These are phyloP conservation scores for Plectranthus barbatus DNA, from an alignment of 257 asterid species.

Conservation along the genomic window DNA sequence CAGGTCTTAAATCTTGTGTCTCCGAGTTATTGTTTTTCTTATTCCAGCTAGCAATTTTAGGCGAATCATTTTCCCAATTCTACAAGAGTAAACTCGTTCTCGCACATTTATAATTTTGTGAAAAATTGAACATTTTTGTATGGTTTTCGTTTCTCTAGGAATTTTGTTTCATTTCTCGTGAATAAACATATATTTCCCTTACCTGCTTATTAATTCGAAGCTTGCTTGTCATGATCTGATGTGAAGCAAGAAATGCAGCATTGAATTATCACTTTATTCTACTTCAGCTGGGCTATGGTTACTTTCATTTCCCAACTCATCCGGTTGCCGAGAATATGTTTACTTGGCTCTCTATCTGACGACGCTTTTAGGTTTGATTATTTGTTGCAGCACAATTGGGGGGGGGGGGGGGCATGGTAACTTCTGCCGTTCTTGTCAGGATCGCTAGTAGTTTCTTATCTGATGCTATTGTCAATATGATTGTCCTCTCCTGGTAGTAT, in stretches of 20 bases:
- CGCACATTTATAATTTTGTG: background rate
- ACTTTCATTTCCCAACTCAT: background rate
- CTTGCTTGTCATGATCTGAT: background rate
- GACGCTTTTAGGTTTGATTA: no score
- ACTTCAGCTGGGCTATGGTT: no score
- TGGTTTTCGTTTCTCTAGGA: background rate
- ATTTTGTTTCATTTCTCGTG: background rate
- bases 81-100: background rate
- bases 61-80: no score
- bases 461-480: slow-evolving; percentile 31
- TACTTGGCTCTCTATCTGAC: no score
- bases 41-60: no score
- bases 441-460: slow-evolving; percentile 88
- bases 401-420: no score
- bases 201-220: background rate
- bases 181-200: background rate
- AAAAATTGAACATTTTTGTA: background rate
- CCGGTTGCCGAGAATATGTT: background rate
- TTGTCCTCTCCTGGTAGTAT: slow-evolving; percentile 16
- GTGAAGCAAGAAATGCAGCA: background rate
- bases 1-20: slow-evolving; percentile 33
- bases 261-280: background rate
- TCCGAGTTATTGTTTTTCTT: no score
- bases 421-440: no score
- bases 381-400: no score